phyloP scores from a whole-genome alignment of 2,329 filamentous ascomycete species.

The Volutella citrinella region DNA sequence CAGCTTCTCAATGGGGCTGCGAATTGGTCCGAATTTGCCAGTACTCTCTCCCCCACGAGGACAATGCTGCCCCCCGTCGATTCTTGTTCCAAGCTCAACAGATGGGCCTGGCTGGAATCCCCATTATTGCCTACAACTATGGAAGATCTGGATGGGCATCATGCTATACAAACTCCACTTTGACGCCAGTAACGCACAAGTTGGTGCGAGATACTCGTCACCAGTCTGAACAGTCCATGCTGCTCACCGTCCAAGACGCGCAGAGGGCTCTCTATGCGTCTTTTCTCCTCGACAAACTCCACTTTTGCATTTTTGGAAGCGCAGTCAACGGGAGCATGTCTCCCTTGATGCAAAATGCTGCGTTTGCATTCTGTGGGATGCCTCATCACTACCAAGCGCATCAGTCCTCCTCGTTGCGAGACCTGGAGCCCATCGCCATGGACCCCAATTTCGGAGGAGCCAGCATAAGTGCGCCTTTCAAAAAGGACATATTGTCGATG shows the following conservation, averaged over 20 bases:
- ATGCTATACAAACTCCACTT: conserved; percentile 4
- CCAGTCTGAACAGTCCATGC: neutral
- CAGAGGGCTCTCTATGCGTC: conserved; percentile 11
- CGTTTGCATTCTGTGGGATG: conserved; percentile 9
- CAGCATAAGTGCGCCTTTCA: conserved; percentile 60
- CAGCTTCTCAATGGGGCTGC: conserved; percentile 5
- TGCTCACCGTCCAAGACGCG: conserved; percentile 10
- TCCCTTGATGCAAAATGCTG: conserved; percentile 11
- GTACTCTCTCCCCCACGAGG: conserved; percentile 5
- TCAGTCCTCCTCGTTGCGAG: neutral
- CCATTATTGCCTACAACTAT: conserved; percentile 9
- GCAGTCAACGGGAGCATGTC: conserved; percentile 11
- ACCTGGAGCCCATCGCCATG: conserved; percentile 1
- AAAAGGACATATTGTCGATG: conserved; percentile 55
- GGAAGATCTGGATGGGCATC: conserved; percentile 7
- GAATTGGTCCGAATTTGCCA: conserved; percentile 10
- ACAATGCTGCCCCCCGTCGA: conserved; percentile 9
- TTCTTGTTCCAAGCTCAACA: conserved; percentile 5
- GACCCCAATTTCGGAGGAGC: conserved; percentile 57
- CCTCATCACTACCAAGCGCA: conserved; percentile 8
- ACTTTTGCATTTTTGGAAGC: conserved; percentile 11
- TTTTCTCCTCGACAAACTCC: conserved; percentile 6
- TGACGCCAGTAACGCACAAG: conserved; percentile 9
- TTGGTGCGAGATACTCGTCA: conserved; percentile 1
- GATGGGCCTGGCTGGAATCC: conserved; percentile 1